Conservation (phyloP, 2,329 filamentous ascomycete species). For the Cryphonectria naterciae region DNA sequence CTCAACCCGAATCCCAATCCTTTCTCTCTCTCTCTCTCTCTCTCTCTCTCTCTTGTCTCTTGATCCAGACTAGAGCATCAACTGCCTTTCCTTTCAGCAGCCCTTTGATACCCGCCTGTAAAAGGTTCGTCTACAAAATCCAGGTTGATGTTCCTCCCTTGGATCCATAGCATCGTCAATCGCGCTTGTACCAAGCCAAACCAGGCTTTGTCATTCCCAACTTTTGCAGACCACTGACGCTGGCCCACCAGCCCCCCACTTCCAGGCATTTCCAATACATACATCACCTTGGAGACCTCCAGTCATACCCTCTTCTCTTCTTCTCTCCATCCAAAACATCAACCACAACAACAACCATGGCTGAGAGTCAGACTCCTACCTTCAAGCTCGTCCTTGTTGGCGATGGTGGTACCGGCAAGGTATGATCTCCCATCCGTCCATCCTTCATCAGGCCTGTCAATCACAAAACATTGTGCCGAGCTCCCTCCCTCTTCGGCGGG, state of each 20-base stretch:
- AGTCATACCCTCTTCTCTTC: slow-evolving; percentile 23
- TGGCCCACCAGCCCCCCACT: slow-evolving; percentile 29
- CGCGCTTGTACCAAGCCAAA: slow-evolving; percentile 10
- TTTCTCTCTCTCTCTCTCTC: too few species aligned
- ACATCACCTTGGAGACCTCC: slow-evolving; percentile 27
- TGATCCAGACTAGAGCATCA: slow-evolving; percentile 24
- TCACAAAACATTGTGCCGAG: slow-evolving; percentile 24
- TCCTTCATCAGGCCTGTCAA: slow-evolving; percentile 29
- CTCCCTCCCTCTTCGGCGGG: slow-evolving; percentile 22
- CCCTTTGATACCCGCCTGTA: slow-evolving; percentile 27
- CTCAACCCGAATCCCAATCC: slow-evolving; percentile 18
- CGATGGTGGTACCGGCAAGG: slow-evolving; percentile 99
- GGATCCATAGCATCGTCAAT: slow-evolving; percentile 12
- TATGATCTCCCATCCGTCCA: slow-evolving; percentile 50
- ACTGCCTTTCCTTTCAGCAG: slow-evolving; percentile 23
- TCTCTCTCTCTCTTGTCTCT: slow-evolving; percentile 25
- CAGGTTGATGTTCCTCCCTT: slow-evolving; percentile 7
- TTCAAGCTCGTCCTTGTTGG: slow-evolving; percentile 99
- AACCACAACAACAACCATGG: slow-evolving; percentile 60
- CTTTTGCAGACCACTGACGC: slow-evolving; percentile 29
- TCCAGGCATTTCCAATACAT: slow-evolving; percentile 28
- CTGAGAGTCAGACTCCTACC: slow-evolving; percentile 66
- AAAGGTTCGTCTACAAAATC: slow-evolving; percentile 28
- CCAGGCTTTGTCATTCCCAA: slow-evolving; percentile 23
- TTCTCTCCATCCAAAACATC: slow-evolving; percentile 21